Evolutionary conservation across 352 stramenopile genomes (phyloP).

Genomic region (Phytophthora pini): DNA sequence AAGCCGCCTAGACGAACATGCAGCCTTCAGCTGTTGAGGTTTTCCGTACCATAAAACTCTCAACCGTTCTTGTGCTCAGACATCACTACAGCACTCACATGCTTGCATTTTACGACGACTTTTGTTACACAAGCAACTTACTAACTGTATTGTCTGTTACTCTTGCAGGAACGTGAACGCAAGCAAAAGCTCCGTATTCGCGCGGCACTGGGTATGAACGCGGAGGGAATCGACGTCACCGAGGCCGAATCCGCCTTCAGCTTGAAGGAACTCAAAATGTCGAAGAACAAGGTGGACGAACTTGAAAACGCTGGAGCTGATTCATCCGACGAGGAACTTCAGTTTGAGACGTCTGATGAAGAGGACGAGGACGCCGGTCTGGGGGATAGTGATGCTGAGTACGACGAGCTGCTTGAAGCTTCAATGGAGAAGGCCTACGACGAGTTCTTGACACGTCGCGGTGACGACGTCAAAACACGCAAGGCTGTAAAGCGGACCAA

Average conservation of each 20-base stretch:
- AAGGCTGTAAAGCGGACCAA: constrained; percentile 89
- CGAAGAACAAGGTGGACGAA: constrained; percentile 78
- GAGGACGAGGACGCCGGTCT: constrained; percentile 44
- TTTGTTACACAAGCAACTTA: background rate
- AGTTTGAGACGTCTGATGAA: constrained; percentile 37
- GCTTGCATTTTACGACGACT: constrained; percentile 8
- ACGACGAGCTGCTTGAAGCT: constrained; percentile 76
- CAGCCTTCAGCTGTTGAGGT: constrained; percentile 92
- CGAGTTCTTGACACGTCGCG: constrained; percentile 75
- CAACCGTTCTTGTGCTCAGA: constrained; percentile 93
- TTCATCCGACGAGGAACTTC: constrained; percentile 51
- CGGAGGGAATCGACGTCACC: constrained; percentile 82
- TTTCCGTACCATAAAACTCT: constrained; percentile 70
- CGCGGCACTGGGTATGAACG: constrained; percentile 83
- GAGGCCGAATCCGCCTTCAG: constrained; percentile 86
- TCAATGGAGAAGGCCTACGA: constrained; percentile 91
- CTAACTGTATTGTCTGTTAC: constrained; percentile 19
- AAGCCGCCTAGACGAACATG: constrained; percentile 83
- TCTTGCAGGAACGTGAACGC: constrained; percentile 78
- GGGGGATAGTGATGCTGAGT: constrained; percentile 77
- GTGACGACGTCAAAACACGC: constrained; percentile 82
- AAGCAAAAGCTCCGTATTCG: constrained; percentile 88
- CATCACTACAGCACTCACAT: constrained; percentile 44
- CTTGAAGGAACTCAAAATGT: constrained; percentile 77
- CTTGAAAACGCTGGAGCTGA: constrained; percentile 71